Evolutionary conservation across 106 monocot genomes (phyloP).

Genomic region (Phalaenopsis aphrodite): DNA sequence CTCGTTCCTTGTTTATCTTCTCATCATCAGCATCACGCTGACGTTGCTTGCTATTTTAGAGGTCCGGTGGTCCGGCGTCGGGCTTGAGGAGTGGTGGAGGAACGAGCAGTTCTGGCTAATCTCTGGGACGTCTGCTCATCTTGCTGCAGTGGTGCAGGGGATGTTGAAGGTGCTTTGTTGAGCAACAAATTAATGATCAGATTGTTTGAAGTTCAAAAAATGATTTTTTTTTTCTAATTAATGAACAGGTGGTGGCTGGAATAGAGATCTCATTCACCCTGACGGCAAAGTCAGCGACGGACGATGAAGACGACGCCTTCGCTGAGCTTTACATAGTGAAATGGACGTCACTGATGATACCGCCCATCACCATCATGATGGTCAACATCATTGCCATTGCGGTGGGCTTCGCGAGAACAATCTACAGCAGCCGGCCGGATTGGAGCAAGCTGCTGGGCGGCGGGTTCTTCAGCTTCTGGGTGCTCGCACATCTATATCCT

Average conservation of each 20-base stretch:
- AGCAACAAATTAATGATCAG: too few relatives aligned
- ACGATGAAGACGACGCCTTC: conserved; percentile 8
- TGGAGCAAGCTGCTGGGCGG: conserved; percentile 14
- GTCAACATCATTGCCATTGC: conserved; percentile 11
- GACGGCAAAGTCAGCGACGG: conserved; percentile 7
- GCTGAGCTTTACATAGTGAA: conserved; percentile 7
- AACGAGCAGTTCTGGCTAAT: conserved; percentile 96
- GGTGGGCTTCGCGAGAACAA: conserved; percentile 3
- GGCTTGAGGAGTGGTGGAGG: conserved; percentile 76
- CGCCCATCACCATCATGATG: conserved; percentile 8
- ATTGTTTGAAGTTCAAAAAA: too few relatives aligned
- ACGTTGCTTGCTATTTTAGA: conserved; percentile 67
- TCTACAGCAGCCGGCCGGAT: conserved; percentile 3
- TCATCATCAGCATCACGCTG: conserved; percentile 62
- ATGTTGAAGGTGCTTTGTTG: neutral
- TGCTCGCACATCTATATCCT: conserved; percentile 5
- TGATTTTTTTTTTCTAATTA: too few relatives aligned
- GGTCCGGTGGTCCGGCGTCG: conserved; percentile 84
- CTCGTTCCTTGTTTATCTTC: conserved; percentile 76
- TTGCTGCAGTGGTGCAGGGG: conserved; percentile 68
- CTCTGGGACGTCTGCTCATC: conserved; percentile 77
- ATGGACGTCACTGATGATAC: conserved; percentile 5
- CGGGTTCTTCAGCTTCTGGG: conserved; percentile 15
- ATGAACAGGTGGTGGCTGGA: neutral
- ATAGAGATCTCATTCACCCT: conserved; percentile 14